phyloP scores from a whole-genome alignment of 805 yeast genomes.

The Nakazawaea anatomiae region DNA sequence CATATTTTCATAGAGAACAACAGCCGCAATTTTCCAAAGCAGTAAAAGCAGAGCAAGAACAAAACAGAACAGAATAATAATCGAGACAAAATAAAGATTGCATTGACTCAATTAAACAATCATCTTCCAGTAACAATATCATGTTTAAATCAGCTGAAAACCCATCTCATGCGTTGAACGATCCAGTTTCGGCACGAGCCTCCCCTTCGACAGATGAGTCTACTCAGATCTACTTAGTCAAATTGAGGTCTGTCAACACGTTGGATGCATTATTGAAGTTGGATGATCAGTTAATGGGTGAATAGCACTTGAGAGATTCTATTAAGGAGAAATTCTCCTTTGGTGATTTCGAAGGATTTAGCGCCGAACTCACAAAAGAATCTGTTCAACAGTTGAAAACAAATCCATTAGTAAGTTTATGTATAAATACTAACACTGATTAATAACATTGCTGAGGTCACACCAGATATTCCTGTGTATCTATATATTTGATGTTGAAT shows the following conservation, averaged over 20 bases:
- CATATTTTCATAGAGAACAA: no score
- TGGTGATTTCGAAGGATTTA: constrained; percentile 67
- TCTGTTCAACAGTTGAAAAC: constrained; percentile 39
- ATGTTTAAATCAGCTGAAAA: no score
- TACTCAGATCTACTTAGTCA: constrained; percentile 7
- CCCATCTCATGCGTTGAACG: no score
- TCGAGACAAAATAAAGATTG: no score
- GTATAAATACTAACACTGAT: background rate
- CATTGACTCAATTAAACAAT: no score
- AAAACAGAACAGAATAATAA: no score
- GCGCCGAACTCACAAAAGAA: constrained; percentile 51
- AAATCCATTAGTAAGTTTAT: constrained; percentile 44
- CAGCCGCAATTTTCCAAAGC: no score
- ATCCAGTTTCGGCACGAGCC: background rate
- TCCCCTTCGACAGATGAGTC: background rate
- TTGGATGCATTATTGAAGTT: constrained; percentile 8
- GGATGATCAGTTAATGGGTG: constrained; percentile 14
- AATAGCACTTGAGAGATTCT: constrained; percentile 38
- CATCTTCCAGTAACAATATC: no score
- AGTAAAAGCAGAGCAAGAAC: no score
- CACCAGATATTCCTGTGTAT: constrained; percentile 60
- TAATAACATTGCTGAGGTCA: constrained; percentile 49
- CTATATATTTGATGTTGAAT: constrained; percentile 45
- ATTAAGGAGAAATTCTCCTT: constrained; percentile 53
- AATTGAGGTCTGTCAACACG: constrained; percentile 5